A percentile compares a stretch with the other conserved stretches of the same genome.
These are phyloP conservation scores for Taphrina confusa DNA, from an alignment of 1,139 yeast genomes.

Conservation along the genomic window DNA sequence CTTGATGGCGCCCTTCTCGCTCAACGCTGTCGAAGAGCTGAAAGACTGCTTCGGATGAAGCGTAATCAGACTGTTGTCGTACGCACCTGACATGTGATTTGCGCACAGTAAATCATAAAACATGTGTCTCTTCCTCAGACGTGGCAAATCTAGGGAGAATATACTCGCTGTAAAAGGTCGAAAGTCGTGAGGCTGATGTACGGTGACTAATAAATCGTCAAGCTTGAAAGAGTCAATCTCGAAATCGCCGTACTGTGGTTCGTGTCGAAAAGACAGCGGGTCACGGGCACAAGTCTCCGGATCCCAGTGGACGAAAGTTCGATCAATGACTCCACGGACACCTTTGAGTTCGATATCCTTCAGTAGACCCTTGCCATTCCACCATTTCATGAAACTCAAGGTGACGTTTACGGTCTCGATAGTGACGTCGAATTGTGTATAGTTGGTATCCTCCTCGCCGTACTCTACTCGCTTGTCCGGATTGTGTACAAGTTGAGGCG, in stretches of 20 bases:
- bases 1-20: conserved; percentile 52
- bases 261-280: conserved; percentile 74
- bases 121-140: conserved; percentile 86
- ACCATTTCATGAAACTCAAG: conserved; percentile 79
- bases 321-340: conserved; percentile 83
- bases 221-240: conserved; percentile 79
- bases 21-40: conserved; percentile 37
- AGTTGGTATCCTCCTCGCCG: conserved; percentile 77
- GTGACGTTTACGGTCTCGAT: conserved; percentile 83
- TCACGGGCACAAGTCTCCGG: conserved; percentile 60
- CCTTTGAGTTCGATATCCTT: conserved; percentile 83
- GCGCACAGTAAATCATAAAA: conserved; percentile 85
- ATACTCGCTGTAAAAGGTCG: conserved; percentile 84
- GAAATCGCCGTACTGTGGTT: conserved; percentile 83
- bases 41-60: conserved; percentile 68
- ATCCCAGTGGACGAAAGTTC: conserved; percentile 83
- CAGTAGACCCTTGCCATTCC: conserved; percentile 83
- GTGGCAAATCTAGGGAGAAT: conserved; percentile 77
- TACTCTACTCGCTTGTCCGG: conserved; percentile 7
- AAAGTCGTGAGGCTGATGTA: conserved; percentile 76
- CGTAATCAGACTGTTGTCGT: conserved; percentile 89
- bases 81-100: conserved; percentile 81
- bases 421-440: conserved; percentile 89
- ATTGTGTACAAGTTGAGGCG: not conserved
- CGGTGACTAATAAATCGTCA: conserved; percentile 80